Base-by-base conservation (phyloP, 805 yeast genomes). In the Pichia sporocuriosa region DNA sequence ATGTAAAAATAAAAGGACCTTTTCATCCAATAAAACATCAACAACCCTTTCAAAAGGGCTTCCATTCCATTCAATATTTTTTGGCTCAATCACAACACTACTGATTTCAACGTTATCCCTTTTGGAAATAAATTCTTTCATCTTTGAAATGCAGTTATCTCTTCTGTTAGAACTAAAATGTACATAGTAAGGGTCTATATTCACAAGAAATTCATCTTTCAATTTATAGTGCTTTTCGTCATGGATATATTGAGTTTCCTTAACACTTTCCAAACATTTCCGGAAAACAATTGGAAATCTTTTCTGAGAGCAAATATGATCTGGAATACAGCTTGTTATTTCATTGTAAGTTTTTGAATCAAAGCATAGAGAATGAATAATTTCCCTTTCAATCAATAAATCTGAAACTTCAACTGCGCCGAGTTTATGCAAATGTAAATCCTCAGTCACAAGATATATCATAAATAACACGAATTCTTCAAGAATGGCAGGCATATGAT, bases 331-430 rank as follows among this genome's bases (percentile, higher is more conserved):
- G 2, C 75, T 63, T 43, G 81, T 71, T 16, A 93, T 61, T 42
- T 84, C 84, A 3, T 93, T 75, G 55, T 80, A 89, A 19, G 78
- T 69, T 67, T 79, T 65, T 2, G 83, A 80, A 24, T 79, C 78
- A 65, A 86, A 84, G 48, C 94, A 80, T n/a, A 90, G 66, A 2
- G 78, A 72, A 54, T 93, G 97, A 19, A 87, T 68, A n/a, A 90
- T 77, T 51, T 89, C 96, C 32, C 74, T 70, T 43, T 66, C 68
- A 23, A 87, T 71, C 39, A 79, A 68, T 12, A 62, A 57, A 43
- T 73, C 73, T 10, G 68, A 67, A 1, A 77, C 67, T 10, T 70
- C 75, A 6, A 69, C 69, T 1, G 73, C 75, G 1, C 66, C 55
- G 2, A 67, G 56, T 11, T 79, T 77, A 22, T 63, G 66, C 26